Percentiles rank a stretch among this genome's conserved stretches.
Evolutionary conservation across 2,329 filamentous ascomycete species (phyloP).

Genomic region (Aspergillaceae sp.): DNA sequence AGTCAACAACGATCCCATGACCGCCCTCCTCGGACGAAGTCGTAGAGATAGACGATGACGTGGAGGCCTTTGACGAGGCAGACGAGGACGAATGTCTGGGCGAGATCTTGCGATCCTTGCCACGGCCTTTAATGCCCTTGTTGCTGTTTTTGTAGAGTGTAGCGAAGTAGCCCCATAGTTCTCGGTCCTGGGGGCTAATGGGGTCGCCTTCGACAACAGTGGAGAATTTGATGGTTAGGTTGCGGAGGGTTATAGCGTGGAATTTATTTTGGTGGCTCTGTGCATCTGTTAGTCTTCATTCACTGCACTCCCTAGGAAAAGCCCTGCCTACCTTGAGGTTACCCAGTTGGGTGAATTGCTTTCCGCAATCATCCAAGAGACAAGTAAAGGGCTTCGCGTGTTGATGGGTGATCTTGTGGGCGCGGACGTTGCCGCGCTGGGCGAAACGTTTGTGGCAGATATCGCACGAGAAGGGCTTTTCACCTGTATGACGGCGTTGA

Average conservation of each 20-base stretch:
- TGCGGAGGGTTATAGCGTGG: conserved; percentile 63
- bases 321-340: conserved; percentile 65
- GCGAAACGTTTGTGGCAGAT: conserved; percentile 75
- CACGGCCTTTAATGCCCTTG: conserved; percentile 94
- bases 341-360: conserved; percentile 80
- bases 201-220: conserved; percentile 52
- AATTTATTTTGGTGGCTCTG: conserved; percentile 92
- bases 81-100: conserved; percentile 11
- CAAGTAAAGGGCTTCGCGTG: conserved; percentile 72
- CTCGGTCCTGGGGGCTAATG: conserved; percentile 61
- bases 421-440: conserved; percentile 75
- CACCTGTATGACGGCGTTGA: conserved; percentile 76
- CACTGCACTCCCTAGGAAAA: background rate
- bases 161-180: conserved; percentile 76
- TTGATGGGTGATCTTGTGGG: conserved; percentile 73
- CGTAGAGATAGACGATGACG: background rate
- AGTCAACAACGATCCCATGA: background rate
- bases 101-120: conserved; percentile 58
- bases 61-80: background rate
- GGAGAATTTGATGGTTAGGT: conserved; percentile 63
- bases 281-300: conserved; percentile 1
- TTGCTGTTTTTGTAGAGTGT: conserved; percentile 95
- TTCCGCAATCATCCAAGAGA: conserved; percentile 72
- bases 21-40: too few relatives aligned
- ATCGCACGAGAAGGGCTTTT: conserved; percentile 73